Conservation (phyloP, 805 yeast genomes). For the Candida nemodendra region DNA sequence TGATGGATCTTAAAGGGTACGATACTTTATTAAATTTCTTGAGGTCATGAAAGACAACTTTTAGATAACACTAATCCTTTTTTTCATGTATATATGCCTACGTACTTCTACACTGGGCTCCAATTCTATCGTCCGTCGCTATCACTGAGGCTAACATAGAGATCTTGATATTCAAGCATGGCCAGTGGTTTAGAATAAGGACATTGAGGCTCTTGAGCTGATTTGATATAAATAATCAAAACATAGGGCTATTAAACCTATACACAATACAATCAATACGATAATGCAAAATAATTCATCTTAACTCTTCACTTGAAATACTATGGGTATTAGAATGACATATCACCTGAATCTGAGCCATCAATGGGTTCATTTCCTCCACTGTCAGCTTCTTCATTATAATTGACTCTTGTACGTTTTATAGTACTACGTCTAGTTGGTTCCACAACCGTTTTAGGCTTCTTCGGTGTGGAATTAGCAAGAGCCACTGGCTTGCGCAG, state of each 20-base stretch:
- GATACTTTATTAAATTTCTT: slow-evolving; percentile 63
- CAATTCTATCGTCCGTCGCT: no score
- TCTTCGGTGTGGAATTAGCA: slow-evolving; percentile 6
- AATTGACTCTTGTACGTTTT: slow-evolving; percentile 34
- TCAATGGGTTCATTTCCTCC: slow-evolving; percentile 4
- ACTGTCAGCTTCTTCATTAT: slow-evolving; percentile 22
- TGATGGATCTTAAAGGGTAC: slow-evolving; percentile 69
- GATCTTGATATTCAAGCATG: no score
- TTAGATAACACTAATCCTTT: background rate
- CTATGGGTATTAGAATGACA: background rate
- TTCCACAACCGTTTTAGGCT: slow-evolving; percentile 13
- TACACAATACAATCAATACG: no score
- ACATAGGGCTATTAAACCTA: no score
- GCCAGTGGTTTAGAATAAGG: no score
- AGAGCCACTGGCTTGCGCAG: slow-evolving; percentile 1
- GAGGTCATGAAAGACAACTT: slow-evolving; percentile 18
- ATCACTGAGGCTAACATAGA: no score
- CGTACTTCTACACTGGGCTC: no score
- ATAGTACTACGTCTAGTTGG: slow-evolving; percentile 47
- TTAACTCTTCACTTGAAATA: no score
- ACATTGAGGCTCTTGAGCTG: no score
- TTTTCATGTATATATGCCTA: slow-evolving; percentile 16
- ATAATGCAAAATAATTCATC: no score
- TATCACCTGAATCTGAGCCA: background rate
- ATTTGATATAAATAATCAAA: no score